Base-by-base conservation (phyloP, 305 asterid genomes). In the Salvia sclarea region DNA sequence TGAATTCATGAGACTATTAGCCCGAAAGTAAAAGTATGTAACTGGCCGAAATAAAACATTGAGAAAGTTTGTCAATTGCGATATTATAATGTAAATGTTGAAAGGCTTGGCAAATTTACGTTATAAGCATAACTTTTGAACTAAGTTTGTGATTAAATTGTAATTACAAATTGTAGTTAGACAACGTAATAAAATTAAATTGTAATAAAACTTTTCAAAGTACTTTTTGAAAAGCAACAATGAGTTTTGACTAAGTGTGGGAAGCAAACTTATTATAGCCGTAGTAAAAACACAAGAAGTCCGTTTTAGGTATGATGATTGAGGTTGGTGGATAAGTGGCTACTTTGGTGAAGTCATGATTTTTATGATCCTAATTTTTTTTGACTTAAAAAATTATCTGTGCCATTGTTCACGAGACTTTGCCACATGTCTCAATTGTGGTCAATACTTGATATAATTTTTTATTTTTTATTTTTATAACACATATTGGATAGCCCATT, bases 271-370 rank as follows among this genome's bases (percentile, higher is more conserved):
- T 8, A 48, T 69, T 37, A 4, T 17, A 3, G 31, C 5, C 14
- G 30, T 17, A 55, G 31, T 31, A 1, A 20, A 50, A 73, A 53
- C 2, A 60, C 31, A 60, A 13, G 74, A 67, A 67, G 31, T 28
- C 13, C 25, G 65, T 52, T 50, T 22, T 7, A 21, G 24, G 21
- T 31, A 21, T 59, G 55, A 76, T 76, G 70, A 76, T 65, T 59
- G 70, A 40, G 48, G 66, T 60, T 59, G 80, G 80, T 76, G 76
- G 77, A 65, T 59, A 62, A 69, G 76, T 71, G 73, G 25, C 55
- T 55, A 56, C 14, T 44, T 44, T 45, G 45, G 21, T 70, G 33
- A 6, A 6, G 17, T 65, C 68, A 67, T 50, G 8, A 73, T 73
- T 16, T 74, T 60, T 49, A 11, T 43, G 57, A 41, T 13, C 22